Base-by-base conservation (phyloP, 495 filamentous ascomycete species). In the Lasiosphaeriaceae sp. region DNA sequence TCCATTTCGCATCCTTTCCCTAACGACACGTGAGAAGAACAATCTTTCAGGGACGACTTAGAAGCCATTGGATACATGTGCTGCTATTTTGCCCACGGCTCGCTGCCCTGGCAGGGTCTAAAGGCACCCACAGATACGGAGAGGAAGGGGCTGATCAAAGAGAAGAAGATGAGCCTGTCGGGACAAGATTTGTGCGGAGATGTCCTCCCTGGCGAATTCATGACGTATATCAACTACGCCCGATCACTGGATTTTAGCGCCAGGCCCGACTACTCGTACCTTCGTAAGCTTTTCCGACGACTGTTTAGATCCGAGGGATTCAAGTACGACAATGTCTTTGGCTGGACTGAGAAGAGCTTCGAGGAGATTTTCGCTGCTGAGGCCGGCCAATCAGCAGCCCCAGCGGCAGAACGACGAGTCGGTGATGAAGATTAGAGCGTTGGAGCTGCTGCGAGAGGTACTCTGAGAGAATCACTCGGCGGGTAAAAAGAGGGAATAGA, bases 51-150 rank as follows among this genome's bases (percentile, higher is more conserved):
- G 12, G 69, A 77, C 50, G 69, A 77, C 47, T 50, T 78, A 52
- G 72, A 78, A 55, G 67, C 69, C 49, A 58, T 78, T 21, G 72
- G 72, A 52, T 78, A 76, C 56, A 51, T 74, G 14, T 54, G 74
- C 17, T 34, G 73, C 19, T 73, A 74, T 57, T 70, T 77, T 37
- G 47, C 68, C 54, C 60, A 61, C 29, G 69, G 74, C 50, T 61
- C 59, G n/a, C 62, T 78, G 14, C 76, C 71, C 22, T 79, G 72
- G 74, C 57, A 72, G 44, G 60, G 58, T 50, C 39, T 66, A 16
- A 53, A 60, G 54, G 46, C 62, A 54, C 21, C 60, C n/a, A 62
- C 58, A 17, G 48, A 60, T 23, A 35, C 60, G 6, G 56, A 62
- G 48, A 52, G 45, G 46, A 39, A 54, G 16, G 56, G 48, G 24